Conservation (phyloP, 495 filamentous ascomycete genomes). For the Penicillium soppii region DNA sequence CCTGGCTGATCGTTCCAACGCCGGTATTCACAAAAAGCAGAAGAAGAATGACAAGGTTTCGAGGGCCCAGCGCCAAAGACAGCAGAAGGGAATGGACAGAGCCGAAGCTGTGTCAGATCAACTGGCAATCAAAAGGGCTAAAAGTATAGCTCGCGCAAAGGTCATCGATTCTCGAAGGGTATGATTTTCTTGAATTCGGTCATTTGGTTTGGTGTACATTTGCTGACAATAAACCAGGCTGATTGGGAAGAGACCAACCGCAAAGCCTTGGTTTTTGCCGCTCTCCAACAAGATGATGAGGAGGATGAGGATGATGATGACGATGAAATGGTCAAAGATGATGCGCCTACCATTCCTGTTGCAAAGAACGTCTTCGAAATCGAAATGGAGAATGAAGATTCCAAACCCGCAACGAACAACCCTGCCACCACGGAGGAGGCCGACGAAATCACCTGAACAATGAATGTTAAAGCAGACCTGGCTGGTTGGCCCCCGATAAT, state of each 20-base stretch:
- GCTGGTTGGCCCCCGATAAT: not conserved
- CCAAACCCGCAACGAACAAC: constrained; percentile 19
- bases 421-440: constrained; percentile 33
- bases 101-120: constrained; percentile 71
- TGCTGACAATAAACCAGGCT: constrained; percentile 30
- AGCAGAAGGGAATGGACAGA: constrained; percentile 70
- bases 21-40: constrained; percentile 68
- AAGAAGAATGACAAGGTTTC: constrained; percentile 58
- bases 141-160: constrained; percentile 60
- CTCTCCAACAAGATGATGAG: constrained; percentile 26
- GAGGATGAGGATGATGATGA: constrained; percentile 27
- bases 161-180: constrained; percentile 51
- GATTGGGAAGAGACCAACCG: constrained; percentile 46
- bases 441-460: constrained; percentile 49
- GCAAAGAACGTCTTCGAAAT: constrained; percentile 18
- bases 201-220: constrained; percentile 1
- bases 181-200: constrained; percentile 16
- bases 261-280: constrained; percentile 30
- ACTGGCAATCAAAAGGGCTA: constrained; percentile 65
- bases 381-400: constrained; percentile 5
- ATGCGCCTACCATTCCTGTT: constrained; percentile 14
- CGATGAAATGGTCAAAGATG: constrained; percentile 35
- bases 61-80: constrained; percentile 62
- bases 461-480: constrained; percentile 2
- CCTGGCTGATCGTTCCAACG: constrained; percentile 54